These are phyloP conservation scores for Entophlyctis luteolus DNA, from an alignment of 192 early-diverging fungal genomes.

Conservation along the genomic window DNA sequence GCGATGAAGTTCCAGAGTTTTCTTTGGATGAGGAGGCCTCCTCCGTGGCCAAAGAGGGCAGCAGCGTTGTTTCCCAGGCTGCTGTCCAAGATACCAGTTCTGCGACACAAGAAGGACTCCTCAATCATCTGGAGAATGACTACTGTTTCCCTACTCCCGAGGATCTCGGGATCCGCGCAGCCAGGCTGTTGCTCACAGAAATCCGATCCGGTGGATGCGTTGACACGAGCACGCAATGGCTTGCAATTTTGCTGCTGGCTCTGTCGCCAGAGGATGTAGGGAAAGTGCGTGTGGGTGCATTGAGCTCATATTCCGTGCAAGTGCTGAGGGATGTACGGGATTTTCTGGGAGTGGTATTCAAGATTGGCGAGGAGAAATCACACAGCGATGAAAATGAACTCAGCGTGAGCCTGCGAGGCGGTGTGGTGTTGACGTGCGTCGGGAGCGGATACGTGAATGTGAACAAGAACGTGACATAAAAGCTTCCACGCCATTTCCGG, in stretches of 20 bases:
- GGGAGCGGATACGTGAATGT: constrained; percentile 88
- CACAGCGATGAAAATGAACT: constrained; percentile 52
- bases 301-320: constrained; percentile 90
- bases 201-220: constrained; percentile 85
- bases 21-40: constrained; percentile 5
- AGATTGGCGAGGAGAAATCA: constrained; percentile 57
- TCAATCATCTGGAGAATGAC: constrained; percentile 38
- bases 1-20: constrained; percentile 12
- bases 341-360: constrained; percentile 90
- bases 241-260: constrained; percentile 80
- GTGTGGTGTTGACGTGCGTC: constrained; percentile 78
- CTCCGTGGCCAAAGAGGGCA: too few species aligned
- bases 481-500: not conserved
- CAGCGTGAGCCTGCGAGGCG: constrained; percentile 40
- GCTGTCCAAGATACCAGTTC: not conserved
- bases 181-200: constrained; percentile 76
- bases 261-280: constrained; percentile 89
- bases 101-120: constrained; percentile 4
- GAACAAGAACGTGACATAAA: constrained; percentile 64
- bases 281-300: constrained; percentile 77
- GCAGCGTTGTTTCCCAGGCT: not conserved
- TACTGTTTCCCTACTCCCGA: constrained; percentile 76
- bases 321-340: constrained; percentile 83
- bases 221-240: constrained; percentile 83
- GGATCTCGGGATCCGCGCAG: constrained; percentile 76